These are phyloP conservation scores for Herpetospermum pedunculosum DNA, from an alignment of 306 rosid species.

Conservation along the genomic window DNA sequence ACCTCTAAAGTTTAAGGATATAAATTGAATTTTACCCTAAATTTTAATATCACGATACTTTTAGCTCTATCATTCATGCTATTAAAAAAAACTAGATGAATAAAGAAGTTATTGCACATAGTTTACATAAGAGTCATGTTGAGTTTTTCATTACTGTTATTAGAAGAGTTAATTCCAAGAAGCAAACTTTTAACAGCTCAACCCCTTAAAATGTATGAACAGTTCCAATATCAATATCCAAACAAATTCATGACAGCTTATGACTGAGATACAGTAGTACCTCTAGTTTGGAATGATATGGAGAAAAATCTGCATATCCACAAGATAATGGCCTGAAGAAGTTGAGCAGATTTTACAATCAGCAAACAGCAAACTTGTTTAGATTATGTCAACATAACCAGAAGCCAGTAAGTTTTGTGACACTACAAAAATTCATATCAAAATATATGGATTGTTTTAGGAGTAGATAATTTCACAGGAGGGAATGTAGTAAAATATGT, in stretches of 20 bases:
- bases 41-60: too few species aligned
- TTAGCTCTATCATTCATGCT: too few species aligned
- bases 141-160: too few species aligned
- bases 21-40: too few species aligned
- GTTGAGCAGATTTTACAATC: constrained; percentile 1
- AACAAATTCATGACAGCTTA: background rate
- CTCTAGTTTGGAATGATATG: background rate
- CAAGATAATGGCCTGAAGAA: background rate
- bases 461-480: background rate
- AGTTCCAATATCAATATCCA: background rate
- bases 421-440: background rate
- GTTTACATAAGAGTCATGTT: too few species aligned
- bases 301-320: background rate
- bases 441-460: background rate
- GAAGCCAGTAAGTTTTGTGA: background rate
- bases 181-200: background rate
- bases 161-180: too few species aligned
- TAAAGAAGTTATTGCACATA: too few species aligned
- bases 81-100: too few species aligned
- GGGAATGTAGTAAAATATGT: constrained; percentile 2
- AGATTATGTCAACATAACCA: background rate
- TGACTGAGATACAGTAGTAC: background rate
- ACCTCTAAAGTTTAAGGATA: too few species aligned
- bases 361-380: constrained; percentile 2
- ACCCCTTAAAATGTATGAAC: background rate